A percentile compares a stretch with the other conserved stretches of the same genome.
Evolutionary conservation across 73 alveolate species (phyloP).

Genomic region (Tetrahymena thermophila): DNA sequence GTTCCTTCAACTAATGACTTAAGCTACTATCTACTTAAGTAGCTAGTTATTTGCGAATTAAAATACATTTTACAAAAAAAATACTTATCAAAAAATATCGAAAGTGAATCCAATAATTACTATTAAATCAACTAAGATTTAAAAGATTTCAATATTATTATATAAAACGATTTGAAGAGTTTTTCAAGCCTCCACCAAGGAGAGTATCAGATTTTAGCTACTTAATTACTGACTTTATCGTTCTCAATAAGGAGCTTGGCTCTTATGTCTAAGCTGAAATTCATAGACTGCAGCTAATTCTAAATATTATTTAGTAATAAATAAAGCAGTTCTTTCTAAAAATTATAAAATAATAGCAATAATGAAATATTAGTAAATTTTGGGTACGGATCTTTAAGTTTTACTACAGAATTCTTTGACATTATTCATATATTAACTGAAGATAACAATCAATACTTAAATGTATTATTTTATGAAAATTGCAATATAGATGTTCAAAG

Average conservation of each 20-base stretch:
- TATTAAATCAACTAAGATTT: not conserved
- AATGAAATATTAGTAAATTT: not conserved
- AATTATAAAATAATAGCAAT: not conserved
- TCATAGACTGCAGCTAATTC: not conserved
- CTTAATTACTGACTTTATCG: not conserved
- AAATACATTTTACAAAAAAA: not conserved
- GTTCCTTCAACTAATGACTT: not conserved
- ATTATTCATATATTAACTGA: not conserved
- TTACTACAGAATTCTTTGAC: not conserved
- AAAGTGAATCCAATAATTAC: not conserved
- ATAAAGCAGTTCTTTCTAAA: not conserved
- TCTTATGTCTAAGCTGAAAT: not conserved
- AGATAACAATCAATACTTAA: not conserved
- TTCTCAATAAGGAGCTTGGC: not conserved
- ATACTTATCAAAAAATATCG: not conserved
- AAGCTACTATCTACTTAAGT: not conserved
- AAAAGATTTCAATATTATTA: not conserved
- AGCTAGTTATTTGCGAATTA: not conserved
- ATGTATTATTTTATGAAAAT: not conserved
- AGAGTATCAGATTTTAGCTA: not conserved
- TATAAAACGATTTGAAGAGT: not conserved
- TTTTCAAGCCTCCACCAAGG: not conserved
- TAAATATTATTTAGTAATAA: not conserved
- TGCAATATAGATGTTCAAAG: not conserved
- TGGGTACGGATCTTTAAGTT: not conserved